Conservation (phyloP, 352 stramenopile species). For the Phytopythium vexans region DNA sequence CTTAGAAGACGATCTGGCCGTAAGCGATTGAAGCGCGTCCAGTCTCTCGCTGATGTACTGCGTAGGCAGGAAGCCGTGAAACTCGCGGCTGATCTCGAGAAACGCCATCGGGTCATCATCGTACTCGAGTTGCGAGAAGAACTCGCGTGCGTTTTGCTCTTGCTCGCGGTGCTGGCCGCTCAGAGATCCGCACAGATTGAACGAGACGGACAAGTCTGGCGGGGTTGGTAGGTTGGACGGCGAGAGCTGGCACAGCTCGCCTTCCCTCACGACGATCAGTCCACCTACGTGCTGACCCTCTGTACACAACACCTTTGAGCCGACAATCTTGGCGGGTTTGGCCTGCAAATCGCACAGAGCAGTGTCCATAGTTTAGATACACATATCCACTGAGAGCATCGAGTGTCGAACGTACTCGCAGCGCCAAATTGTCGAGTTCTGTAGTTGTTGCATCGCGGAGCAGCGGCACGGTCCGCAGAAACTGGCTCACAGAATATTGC, state of each 20-base stretch:
- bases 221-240: slow-evolving; percentile 34
- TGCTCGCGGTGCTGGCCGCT: slow-evolving; percentile 14
- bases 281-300: slow-evolving; percentile 56
- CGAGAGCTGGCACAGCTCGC: slow-evolving; percentile 43
- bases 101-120: slow-evolving; percentile 46
- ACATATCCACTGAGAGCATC: not conserved
- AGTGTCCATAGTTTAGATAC: not conserved
- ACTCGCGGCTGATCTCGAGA: slow-evolving; percentile 32
- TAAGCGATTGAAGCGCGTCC: slow-evolving; percentile 6
- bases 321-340: slow-evolving; percentile 37
- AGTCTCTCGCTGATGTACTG: slow-evolving; percentile 28
- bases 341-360: slow-evolving; percentile 14
- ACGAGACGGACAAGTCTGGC: slow-evolving; percentile 43
- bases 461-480: slow-evolving; percentile 34
- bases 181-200: slow-evolving; percentile 45
- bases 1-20: not conserved
- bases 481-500: slow-evolving; percentile 26
- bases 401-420: slow-evolving; percentile 16
- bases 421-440: slow-evolving; percentile 28
- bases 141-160: slow-evolving; percentile 27
- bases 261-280: slow-evolving; percentile 45
- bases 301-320: slow-evolving; percentile 47
- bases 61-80: slow-evolving; percentile 51
- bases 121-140: slow-evolving; percentile 58
- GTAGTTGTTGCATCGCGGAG: slow-evolving; percentile 26